Evolutionary conservation across 306 rosid genomes (phyloP), one percentile per base, ranked within the genome.

Genomic region (Castanea sativa): DNA sequence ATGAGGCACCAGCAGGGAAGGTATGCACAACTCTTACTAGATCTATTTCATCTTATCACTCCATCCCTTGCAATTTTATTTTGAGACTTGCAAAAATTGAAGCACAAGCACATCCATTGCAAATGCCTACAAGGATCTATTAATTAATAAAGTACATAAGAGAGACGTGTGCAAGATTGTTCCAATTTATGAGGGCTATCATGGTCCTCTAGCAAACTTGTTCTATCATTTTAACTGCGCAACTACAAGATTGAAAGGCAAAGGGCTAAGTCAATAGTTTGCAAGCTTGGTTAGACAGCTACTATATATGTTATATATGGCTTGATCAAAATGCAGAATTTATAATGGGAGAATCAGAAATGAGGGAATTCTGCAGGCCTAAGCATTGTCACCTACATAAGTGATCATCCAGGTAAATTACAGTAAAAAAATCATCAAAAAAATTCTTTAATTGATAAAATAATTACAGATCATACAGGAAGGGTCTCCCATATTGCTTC

Each of bases 401-500:
- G 72, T 33, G n/a, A 38, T 57, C 53, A 49, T 65, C 67, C 29
- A 83, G 5, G 71, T 4, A 6, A 43, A 73, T 52, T 20, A 38
- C 45, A 43, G 72, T 20, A 60, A 21, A 75, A 77, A 72, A 80
- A 73, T 32, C 65, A 45, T 79, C 43, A 53, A 77, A 51, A 75
- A 23, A 71, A 64, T 32, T 30, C 79, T 74, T 75, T 30, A 83
- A 80, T 83, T 61, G 65, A 74, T 5, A 61, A 75, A 11, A 84
- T 19, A 86, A 80, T 75, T 59, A 82, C 21, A 51, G 80, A 85
- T 81, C 99, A 86, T 91, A 94, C 99, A 78, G 99, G 99, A 84
- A 94, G 97, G 27, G 97, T 94, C 86, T 92, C 92, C 99, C 99
- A 92, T 83, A 94, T 94, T 49, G 96, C 97, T 81, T 94, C 99